These are phyloP conservation scores for Beta lomatogona DNA, from an alignment of 179 eudicot species.

Conservation along the genomic window DNA sequence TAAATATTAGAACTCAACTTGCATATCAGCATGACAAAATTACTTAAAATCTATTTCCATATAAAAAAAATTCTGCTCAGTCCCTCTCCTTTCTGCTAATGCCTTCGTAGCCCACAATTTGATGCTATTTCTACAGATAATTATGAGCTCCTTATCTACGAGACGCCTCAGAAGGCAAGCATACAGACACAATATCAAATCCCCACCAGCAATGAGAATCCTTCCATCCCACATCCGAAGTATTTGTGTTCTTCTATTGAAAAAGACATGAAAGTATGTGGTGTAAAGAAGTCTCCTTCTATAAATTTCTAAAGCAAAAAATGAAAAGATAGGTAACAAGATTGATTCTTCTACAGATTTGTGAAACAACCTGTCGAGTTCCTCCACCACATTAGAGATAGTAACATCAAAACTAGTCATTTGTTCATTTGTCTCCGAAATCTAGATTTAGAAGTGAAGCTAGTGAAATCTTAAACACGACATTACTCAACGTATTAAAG, in stretches of 20 bases:
- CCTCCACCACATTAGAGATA: not conserved
- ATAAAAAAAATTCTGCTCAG: not conserved
- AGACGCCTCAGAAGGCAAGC: not conserved
- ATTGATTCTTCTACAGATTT: not conserved
- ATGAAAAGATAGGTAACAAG: not conserved
- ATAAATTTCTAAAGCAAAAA: too few relatives aligned
- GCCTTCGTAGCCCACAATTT: not conserved
- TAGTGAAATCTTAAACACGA: not conserved
- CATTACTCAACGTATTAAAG: not conserved
- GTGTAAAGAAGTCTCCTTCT: not conserved
- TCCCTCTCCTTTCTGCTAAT: not conserved
- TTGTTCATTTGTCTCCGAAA: not conserved
- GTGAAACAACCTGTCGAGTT: not conserved
- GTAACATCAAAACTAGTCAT: not conserved
- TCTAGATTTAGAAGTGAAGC: not conserved
- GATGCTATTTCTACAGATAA: not conserved
- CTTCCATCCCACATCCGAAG: not conserved
- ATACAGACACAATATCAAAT: not conserved
- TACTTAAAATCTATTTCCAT: not conserved
- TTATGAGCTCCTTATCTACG: not conserved
- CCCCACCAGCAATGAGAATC: not conserved
- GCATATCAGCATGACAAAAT: not conserved
- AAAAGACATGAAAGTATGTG: not conserved
- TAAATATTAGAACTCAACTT: slow-evolving; percentile 11
- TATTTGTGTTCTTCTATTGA: not conserved